Evolutionary conservation across 2,329 filamentous ascomycete species (phyloP).

Genomic region (Cladosporium sphaerospermum): DNA sequence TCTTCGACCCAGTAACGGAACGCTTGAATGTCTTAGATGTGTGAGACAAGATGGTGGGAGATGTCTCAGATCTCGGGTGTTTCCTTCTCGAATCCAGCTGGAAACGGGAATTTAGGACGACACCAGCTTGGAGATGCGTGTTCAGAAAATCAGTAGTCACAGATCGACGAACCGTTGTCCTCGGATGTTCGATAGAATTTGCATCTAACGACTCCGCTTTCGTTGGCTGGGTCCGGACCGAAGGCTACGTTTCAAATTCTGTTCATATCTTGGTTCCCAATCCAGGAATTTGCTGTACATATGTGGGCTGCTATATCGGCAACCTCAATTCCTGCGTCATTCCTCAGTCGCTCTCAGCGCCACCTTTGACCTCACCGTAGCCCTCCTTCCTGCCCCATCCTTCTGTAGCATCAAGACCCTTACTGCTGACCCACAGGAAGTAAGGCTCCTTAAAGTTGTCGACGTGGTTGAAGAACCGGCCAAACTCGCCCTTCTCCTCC

Average conservation of each 20-base stretch:
- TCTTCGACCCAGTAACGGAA: no score
- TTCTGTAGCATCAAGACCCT: constrained; percentile 40
- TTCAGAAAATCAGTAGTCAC: no score
- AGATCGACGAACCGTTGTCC: no score
- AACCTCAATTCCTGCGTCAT: background rate
- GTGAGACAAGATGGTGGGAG: background rate
- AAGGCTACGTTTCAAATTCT: no score
- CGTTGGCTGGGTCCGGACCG: no score
- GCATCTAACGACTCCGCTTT: no score
- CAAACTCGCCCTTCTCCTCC: constrained; percentile 68
- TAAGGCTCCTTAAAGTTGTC: constrained; percentile 45
- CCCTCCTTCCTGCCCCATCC: constrained; percentile 18
- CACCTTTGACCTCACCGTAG: constrained; percentile 7
- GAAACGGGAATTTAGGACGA: background rate
- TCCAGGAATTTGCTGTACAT: no score
- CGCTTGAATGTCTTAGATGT: background rate
- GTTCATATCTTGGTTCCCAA: no score
- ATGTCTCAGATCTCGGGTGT: constrained; percentile 1
- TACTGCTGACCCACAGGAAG: constrained; percentile 46
- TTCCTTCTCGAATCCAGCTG: background rate
- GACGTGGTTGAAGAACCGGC: constrained; percentile 45
- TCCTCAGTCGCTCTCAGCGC: background rate
- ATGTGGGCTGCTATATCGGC: background rate
- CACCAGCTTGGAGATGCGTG: background rate
- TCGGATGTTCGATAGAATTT: no score